Evolutionary conservation across 2,329 filamentous ascomycete genomes (phyloP), one percentile per base, ranked within the genome.

Genomic region (Clonostachys rhizophaga): DNA sequence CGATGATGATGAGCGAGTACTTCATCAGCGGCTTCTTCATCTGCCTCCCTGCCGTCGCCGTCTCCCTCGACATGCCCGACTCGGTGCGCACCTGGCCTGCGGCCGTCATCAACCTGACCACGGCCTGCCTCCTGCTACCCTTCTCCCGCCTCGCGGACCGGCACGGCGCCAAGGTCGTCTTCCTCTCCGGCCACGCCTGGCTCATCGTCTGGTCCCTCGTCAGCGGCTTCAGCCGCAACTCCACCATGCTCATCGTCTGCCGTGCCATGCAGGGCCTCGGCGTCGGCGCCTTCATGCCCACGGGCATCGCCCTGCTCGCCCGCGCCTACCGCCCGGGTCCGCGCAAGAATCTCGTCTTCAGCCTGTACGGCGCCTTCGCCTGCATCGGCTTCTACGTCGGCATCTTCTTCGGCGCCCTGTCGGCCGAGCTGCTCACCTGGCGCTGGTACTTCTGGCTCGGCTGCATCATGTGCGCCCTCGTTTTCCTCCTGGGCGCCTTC

Each of bases 261-360:
- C 83, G 88, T 45, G 87, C 87, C 9, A 67, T 91, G 40, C 86
- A 90, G 62, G 88, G 88, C 0, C 66, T 92, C 10, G 88, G 86
- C 1, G 76, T 85, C 2, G 85, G 87, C 1, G 86, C 87, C 0
- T 89, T 87, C 50, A 64, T 91, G 11, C 86, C 87, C 0, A 81
- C 84, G 1, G 80, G 84, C 2, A 76, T 91, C 48, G 86, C 85
- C 77, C 71, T 89, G 7, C 68, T 89, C 7, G 84, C 83, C 3
- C 83, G 77, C 50, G 78, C 73, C 4, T 89, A 89, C 58, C 76
- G 84, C 1, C 86, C 86, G 0, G 86, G 86, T 0, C 84, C 84
- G 2, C 70, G 85, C 8, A 89, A 89, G 66, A 89, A 89, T 56
- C 63, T 88, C 13, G 76, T 88, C 13, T 79, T 79, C 52, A 69